Conservation (phyloP, 2,329 filamentous ascomycete species). For the Colletotrichum sp. region DNA sequence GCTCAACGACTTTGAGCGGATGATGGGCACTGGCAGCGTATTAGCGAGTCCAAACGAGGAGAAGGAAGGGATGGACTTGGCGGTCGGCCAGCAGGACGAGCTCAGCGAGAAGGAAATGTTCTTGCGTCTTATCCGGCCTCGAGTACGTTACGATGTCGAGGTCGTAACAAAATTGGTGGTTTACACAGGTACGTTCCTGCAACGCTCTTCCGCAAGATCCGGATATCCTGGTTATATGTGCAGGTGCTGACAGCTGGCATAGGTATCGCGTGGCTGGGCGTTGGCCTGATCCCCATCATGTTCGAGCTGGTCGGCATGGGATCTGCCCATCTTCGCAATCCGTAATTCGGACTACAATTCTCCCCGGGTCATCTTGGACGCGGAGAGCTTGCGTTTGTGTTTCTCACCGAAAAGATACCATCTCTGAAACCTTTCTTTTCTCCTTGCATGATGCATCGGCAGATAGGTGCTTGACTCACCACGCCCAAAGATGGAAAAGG, state of each 20-base stretch:
- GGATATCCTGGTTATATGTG: neutral
- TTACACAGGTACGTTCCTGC: slow-evolving; percentile 73
- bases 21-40: slow-evolving; percentile 73
- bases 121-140: slow-evolving; percentile 79
- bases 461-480: neutral
- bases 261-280: slow-evolving; percentile 85
- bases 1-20: slow-evolving; percentile 70
- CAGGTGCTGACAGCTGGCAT: slow-evolving; percentile 19
- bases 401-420: neutral
- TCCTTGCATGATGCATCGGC: slow-evolving; percentile 8
- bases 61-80: slow-evolving; percentile 37
- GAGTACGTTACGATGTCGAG: slow-evolving; percentile 97
- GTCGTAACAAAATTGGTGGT: slow-evolving; percentile 96
- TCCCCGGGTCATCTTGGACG: neutral
- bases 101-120: slow-evolving; percentile 81
- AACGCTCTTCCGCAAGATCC: slow-evolving; percentile 13
- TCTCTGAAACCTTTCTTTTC: neutral
- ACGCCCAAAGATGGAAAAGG: neutral
- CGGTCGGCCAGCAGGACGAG: slow-evolving; percentile 51
- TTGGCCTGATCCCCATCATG: slow-evolving; percentile 74
- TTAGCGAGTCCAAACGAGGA: slow-evolving; percentile 35
- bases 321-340: slow-evolving; percentile 40
- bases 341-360: neutral
- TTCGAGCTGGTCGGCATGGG: slow-evolving; percentile 67
- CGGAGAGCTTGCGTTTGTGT: neutral